Evolutionary conservation across 23 red algal species (phyloP).

Genomic region (Gracilariopsis chorda): DNA sequence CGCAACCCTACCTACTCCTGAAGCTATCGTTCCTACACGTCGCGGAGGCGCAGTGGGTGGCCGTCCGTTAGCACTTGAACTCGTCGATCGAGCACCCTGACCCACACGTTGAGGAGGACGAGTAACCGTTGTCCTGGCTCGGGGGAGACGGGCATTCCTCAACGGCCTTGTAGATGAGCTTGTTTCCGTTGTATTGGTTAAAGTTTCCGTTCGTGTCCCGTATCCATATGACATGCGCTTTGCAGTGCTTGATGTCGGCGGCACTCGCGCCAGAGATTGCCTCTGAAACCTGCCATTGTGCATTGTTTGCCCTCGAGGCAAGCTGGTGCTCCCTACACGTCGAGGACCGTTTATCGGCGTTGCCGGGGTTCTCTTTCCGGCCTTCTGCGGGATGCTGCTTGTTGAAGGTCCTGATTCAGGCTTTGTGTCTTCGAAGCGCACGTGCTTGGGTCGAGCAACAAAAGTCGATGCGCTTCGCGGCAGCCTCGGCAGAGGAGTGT

Average conservation of each 20-base stretch:
- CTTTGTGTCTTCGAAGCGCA: slow-evolving; percentile 33
- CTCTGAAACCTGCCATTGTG: background rate
- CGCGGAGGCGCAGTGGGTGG: background rate
- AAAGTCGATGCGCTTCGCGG: slow-evolving; percentile 39
- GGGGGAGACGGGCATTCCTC: slow-evolving; percentile 1
- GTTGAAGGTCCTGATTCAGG: background rate
- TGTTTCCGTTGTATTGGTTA: background rate
- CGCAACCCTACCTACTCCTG: background rate
- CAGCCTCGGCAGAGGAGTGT: background rate
- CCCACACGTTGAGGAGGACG: background rate
- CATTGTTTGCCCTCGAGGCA: slow-evolving; percentile 14
- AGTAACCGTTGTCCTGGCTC: background rate
- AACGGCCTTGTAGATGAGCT: background rate
- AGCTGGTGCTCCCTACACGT: background rate
- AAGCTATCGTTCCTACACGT: background rate
- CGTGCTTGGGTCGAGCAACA: slow-evolving; percentile 10
- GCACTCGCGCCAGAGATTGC: slow-evolving; percentile 16
- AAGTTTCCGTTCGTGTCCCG: slow-evolving; percentile 13
- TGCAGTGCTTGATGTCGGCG: slow-evolving; percentile 1
- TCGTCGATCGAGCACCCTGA: background rate
- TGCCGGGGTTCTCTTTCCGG: background rate
- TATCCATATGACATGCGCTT: slow-evolving; percentile 19
- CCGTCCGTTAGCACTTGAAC: background rate
- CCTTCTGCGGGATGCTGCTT: background rate
- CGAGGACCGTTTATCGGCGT: slow-evolving; percentile 5